phyloP scores from a whole-genome alignment of 768 basidiomycete genomes.

The Termitomyces sp. region DNA sequence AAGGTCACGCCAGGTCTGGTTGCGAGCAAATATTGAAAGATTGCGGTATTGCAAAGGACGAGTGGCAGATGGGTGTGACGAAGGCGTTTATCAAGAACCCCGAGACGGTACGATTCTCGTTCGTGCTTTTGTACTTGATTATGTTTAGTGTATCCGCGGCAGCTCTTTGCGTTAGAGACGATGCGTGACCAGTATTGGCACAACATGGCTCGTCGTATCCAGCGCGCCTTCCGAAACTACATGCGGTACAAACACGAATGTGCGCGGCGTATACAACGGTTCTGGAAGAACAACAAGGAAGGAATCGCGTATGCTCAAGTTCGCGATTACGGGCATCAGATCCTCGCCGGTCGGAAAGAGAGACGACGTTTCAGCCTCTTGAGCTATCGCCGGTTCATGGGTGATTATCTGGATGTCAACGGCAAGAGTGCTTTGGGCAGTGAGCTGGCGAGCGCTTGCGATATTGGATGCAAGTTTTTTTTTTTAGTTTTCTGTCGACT shows the following conservation, averaged over 20 bases:
- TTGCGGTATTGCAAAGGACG: conserved; percentile 92
- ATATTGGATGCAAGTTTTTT: conserved; percentile 56
- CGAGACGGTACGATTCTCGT: conserved; percentile 65
- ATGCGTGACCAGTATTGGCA: conserved; percentile 99
- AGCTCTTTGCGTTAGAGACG: conserved; percentile 97
- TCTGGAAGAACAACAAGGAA: conserved; percentile 99
- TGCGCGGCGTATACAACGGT: conserved; percentile 90
- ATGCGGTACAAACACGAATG: conserved; percentile 94
- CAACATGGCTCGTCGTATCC: conserved; percentile 97
- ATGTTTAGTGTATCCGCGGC: background rate
- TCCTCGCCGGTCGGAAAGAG: conserved; percentile 90
- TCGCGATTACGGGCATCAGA: conserved; percentile 92
- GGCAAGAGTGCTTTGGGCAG: conserved; percentile 74
- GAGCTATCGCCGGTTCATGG: conserved; percentile 91
- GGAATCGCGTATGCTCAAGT: conserved; percentile 81
- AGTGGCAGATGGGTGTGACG: conserved; percentile 99
- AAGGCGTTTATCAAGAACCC: conserved; percentile 99
- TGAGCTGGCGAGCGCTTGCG: conserved; percentile 66
- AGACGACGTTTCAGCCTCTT: conserved; percentile 88
- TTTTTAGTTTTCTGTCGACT: background rate
- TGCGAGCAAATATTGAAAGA: conserved; percentile 92
- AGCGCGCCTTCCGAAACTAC: conserved; percentile 94
- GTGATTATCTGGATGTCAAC: conserved; percentile 92
- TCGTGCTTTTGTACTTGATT: background rate
- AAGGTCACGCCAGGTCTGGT: conserved; percentile 83